Conservation (phyloP, 148 eudicot species). For the Chenopodium berlandieri region DNA sequence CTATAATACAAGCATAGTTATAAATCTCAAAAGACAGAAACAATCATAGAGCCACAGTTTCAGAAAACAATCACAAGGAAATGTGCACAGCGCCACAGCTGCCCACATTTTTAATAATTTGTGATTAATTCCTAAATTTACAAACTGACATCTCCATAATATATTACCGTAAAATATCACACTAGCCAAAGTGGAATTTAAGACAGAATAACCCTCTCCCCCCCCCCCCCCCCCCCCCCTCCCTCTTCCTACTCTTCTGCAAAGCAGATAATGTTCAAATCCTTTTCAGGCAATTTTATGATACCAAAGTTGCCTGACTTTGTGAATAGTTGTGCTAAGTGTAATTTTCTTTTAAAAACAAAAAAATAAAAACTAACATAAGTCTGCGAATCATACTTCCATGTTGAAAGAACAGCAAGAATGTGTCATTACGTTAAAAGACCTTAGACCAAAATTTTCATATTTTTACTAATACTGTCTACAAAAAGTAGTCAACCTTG, state of each 20-base stretch:
- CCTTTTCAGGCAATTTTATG: neutral
- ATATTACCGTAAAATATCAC: neutral
- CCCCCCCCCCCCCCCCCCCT: too few species aligned
- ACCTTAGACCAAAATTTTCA: neutral
- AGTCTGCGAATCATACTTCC: neutral
- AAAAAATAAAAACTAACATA: neutral
- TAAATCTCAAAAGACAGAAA: neutral
- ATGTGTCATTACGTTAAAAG: neutral
- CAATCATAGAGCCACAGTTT: neutral
- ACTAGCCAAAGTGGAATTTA: neutral
- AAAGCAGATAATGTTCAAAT: neutral
- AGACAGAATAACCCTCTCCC: too few species aligned
- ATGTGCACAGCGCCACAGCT: neutral
- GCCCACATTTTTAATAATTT: neutral
- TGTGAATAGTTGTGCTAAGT: neutral
- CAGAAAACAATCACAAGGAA: too few species aligned
- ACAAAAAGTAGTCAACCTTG: neutral
- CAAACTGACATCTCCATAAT: neutral
- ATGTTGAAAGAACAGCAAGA: neutral
- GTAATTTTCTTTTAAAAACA: neutral
- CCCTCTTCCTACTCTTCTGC: too few species aligned
- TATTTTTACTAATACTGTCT: neutral
- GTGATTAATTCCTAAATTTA: neutral
- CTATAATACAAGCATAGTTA: conserved; percentile 33
- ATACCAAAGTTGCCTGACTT: neutral